phyloP scores from a whole-genome alignment of 257 asterid genomes.

The Ajuga chamaepitys region DNA sequence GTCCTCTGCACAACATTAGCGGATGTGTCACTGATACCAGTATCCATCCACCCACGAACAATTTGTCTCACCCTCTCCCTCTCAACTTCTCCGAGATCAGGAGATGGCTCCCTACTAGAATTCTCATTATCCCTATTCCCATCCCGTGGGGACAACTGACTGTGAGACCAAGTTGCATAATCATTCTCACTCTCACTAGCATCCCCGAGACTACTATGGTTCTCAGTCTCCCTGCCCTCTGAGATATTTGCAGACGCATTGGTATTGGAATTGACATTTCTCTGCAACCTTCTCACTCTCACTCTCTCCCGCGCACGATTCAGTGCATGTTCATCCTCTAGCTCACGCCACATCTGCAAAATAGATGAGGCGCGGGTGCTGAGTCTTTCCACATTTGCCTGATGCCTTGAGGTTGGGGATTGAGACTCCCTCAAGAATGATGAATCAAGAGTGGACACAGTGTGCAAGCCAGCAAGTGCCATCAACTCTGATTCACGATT shows the following conservation, averaged over 20 bases:
- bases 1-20: slow-evolving; percentile 50
- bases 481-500: slow-evolving; percentile 81
- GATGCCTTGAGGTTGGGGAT: slow-evolving; percentile 71
- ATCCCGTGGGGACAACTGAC: slow-evolving; percentile 35
- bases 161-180: slow-evolving; percentile 51
- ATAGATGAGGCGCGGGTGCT: slow-evolving; percentile 74
- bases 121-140: slow-evolving; percentile 40
- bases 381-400: slow-evolving; percentile 73
- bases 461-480: slow-evolving; percentile 83
- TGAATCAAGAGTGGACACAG: slow-evolving; percentile 81
- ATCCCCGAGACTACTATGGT: slow-evolving; percentile 49
- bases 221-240: slow-evolving; percentile 52
- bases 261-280: slow-evolving; percentile 49
- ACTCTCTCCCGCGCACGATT: slow-evolving; percentile 65
- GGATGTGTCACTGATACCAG: slow-evolving; percentile 52
- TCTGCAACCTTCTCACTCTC: slow-evolving; percentile 66
- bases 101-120: slow-evolving; percentile 80
- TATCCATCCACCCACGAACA: slow-evolving; percentile 94
- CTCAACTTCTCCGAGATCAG: slow-evolving; percentile 83
- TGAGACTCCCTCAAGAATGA: slow-evolving; percentile 84
- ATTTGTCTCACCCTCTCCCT: slow-evolving; percentile 90
- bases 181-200: slow-evolving; percentile 62
- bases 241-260: slow-evolving; percentile 39
- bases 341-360: slow-evolving; percentile 90
- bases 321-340: slow-evolving; percentile 75